Conservation (phyloP, 768 basidiomycete genomes). For the Leccinum pellstonianum region DNA sequence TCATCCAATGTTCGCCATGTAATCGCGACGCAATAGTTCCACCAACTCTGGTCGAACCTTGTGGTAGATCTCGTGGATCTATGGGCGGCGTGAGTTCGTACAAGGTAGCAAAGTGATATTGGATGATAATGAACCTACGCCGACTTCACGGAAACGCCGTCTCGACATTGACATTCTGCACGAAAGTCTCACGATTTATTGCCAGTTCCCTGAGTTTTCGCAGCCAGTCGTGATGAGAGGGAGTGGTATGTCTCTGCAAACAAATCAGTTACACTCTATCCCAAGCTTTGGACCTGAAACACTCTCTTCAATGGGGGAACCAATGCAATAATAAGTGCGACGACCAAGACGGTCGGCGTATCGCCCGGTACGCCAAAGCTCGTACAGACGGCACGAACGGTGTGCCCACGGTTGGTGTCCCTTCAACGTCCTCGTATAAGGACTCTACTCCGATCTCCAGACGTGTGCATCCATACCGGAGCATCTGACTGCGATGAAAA, state of each 20-base stretch:
- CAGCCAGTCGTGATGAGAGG: conserved; percentile 96
- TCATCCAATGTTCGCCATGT: too few relatives aligned
- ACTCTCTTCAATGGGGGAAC: conserved; percentile 99
- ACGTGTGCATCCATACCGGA: conserved; percentile 97
- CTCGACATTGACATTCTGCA: conserved; percentile 93
- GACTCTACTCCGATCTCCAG: conserved; percentile 99
- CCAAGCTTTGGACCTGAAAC: conserved; percentile 84
- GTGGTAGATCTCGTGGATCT: conserved; percentile 76
- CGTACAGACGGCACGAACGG: conserved; percentile 96
- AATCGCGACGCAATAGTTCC: too few relatives aligned
- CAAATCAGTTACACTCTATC: conserved; percentile 1
- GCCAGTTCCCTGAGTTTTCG: conserved; percentile 98
- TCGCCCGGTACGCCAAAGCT: conserved; percentile 93
- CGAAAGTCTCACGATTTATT: conserved; percentile 99
- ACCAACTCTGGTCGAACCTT: too few relatives aligned
- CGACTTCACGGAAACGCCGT: conserved; percentile 97
- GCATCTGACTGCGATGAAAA: conserved; percentile 69
- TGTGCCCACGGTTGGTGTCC: conserved; percentile 98
- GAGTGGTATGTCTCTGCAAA: conserved; percentile 86
- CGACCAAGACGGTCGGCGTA: conserved; percentile 98
- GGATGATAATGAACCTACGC: conserved; percentile 66
- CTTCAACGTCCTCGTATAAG: conserved; percentile 98
- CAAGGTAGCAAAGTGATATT: not conserved
- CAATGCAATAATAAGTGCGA: conserved; percentile 91
- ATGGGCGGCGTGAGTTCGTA: conserved; percentile 5